Base-by-base conservation (phyloP, 371 early-diverging fungal species). In the Blakeslea trispora region DNA sequence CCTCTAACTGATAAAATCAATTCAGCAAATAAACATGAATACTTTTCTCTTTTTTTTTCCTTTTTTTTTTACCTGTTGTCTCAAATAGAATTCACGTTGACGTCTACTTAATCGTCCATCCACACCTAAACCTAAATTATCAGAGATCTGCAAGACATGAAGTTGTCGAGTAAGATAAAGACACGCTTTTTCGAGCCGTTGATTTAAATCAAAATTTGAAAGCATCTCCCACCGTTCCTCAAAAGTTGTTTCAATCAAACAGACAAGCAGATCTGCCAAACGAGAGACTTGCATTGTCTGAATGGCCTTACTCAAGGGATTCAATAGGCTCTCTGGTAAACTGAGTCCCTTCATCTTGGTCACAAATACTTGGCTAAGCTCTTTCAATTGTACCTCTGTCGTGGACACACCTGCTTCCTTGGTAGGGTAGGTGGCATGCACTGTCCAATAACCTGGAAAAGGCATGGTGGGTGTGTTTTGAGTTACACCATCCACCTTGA, bases 41-140 rank as follows among this genome's bases (percentile, higher is more conserved):
- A 3, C 28, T 28, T 3, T 28, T 28, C 7, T 5, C 28, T 28
- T 28, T 7, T 5, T 28, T 28, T 28, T 28, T 7, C 7, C 28
- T 28, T 28, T 3, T 28, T 28, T 7, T 28, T 31, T 50, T 64
- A 84, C 88, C 77, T 90, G 93, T 57, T 93, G 89, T 4, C 90
- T 75, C 37, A 93, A 72, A 54, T 89, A 86, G 60, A 84, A 90
- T 66, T 93, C 93, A 39, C 90, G 78, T 59, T 90, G 91, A 71
- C 87, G 86, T 64, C 84, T 80, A 55, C 83, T 87, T 22, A 91
- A 66, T 61, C 85, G 87, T 41, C 83, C 85, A 60, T 90, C 90
- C 13, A 90, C 83, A 28, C 81, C 84, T 1, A 84, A 76, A 52
- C 89, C 88, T 31, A 91, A 78, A 68, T 87, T 84, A 68, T 89